Evolutionary conservation across 805 yeast species (phyloP).

Genomic region (Pichia thaimueangensis): DNA sequence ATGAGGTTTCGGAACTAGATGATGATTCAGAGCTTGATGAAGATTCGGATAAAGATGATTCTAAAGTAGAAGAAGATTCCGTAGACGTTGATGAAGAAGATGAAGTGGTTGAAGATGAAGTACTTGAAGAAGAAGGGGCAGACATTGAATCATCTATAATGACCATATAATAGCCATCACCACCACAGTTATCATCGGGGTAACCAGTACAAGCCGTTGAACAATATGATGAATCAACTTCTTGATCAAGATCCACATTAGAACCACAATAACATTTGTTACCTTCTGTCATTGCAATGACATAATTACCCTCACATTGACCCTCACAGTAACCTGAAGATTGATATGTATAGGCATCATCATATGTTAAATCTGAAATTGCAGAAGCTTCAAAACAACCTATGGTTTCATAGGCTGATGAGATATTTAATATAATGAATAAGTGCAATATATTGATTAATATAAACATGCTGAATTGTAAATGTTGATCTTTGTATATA

Average conservation of each 20-base stretch:
- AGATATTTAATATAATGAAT: background rate
- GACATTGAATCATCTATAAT: conserved; percentile 29
- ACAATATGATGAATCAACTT: conserved; percentile 35
- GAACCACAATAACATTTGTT: conserved; percentile 63
- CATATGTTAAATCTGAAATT: conserved; percentile 28
- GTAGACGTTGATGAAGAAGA: conserved; percentile 12
- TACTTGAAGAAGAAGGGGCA: background rate
- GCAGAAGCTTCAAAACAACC: conserved; percentile 28
- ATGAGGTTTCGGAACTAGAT: conserved; percentile 3
- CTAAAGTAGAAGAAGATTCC: conserved; percentile 2
- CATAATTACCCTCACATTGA: conserved; percentile 39
- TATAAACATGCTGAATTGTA: background rate
- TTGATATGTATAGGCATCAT: conserved; percentile 51
- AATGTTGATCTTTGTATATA: too few relatives aligned
- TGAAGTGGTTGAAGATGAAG: conserved; percentile 17
- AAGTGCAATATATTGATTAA: too few relatives aligned
- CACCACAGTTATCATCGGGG: conserved; percentile 58
- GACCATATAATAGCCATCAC: conserved; percentile 40
- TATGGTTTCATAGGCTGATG: conserved; percentile 13
- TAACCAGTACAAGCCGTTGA: conserved; percentile 51
- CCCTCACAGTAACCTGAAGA: conserved; percentile 54
- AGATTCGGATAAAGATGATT: conserved; percentile 14
- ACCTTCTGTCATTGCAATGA: conserved; percentile 44
- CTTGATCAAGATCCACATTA: conserved; percentile 28
- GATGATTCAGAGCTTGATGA: conserved; percentile 11